phyloP scores from a whole-genome alignment of 768 basidiomycete species.

The Suillus subaureus region DNA sequence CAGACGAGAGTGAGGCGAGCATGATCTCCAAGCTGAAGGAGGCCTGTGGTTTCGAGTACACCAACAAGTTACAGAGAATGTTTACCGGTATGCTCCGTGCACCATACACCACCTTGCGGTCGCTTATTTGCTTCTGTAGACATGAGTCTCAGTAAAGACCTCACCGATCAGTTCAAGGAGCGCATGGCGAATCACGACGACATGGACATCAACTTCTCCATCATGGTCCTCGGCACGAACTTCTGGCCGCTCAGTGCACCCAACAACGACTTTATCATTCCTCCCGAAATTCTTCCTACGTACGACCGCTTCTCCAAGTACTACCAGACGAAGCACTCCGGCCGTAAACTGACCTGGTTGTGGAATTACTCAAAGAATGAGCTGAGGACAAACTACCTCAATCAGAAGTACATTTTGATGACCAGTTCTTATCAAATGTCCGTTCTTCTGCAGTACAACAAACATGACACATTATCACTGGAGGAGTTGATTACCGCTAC shows the following conservation, averaged over 20 bases:
- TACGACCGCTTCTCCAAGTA: constrained; percentile 92
- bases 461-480: constrained; percentile 81
- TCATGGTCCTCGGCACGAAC: constrained; percentile 94
- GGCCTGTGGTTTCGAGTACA: constrained; percentile 96
- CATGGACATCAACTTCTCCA: constrained; percentile 86
- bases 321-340: constrained; percentile 92
- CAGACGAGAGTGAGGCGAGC: constrained; percentile 94
- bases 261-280: constrained; percentile 84
- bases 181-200: constrained; percentile 88
- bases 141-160: constrained; percentile 92
- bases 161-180: constrained; percentile 93
- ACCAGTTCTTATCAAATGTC: constrained; percentile 95
- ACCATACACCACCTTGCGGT: not conserved
- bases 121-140: constrained; percentile 50
- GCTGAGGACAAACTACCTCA: constrained; percentile 88
- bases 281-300: constrained; percentile 81
- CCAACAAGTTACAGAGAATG: constrained; percentile 95
- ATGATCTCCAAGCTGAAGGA: constrained; percentile 99
- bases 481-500: constrained; percentile 82
- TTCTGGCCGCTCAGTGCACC: constrained; percentile 94
- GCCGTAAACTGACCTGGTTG: constrained; percentile 94
- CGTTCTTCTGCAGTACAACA: constrained; percentile 93
- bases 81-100: constrained; percentile 71
- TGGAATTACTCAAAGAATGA: constrained; percentile 99
- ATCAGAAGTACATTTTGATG: constrained; percentile 95